Evolutionary conservation across 2,329 filamentous ascomycete species (phyloP).

Genomic region (Cryphonectria carpinicola): DNA sequence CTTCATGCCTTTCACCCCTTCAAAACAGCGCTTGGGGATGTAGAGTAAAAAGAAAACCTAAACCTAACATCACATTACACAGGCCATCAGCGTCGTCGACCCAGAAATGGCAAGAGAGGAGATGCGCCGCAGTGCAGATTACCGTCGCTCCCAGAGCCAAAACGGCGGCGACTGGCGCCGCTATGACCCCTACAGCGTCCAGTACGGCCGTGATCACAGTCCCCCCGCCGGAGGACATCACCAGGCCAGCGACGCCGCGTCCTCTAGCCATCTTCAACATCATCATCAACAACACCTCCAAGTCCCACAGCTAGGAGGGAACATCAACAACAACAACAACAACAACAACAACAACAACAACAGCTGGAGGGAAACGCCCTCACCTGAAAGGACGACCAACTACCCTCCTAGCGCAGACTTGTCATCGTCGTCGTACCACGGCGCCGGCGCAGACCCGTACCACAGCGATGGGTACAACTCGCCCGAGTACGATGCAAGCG

Average conservation of each 20-base stretch:
- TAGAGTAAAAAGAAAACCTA: no score
- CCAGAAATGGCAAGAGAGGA: slow-evolving; percentile 4
- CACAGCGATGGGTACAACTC: background rate
- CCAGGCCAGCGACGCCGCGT: background rate
- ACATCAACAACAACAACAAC: background rate
- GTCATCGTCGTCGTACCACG: background rate
- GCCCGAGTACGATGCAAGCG: background rate
- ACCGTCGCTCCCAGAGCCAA: background rate
- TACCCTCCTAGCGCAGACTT: background rate
- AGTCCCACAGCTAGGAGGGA: background rate
- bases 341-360: background rate
- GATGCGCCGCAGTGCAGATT: slow-evolving; percentile 14
- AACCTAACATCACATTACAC: background rate
- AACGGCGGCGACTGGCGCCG: background rate
- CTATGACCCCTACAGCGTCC: background rate
- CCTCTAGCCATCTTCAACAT: no score
- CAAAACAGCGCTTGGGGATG: background rate
- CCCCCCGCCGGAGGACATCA: background rate
- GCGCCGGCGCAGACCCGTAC: background rate
- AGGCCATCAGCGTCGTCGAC: slow-evolving; percentile 16
- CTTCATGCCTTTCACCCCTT: background rate
- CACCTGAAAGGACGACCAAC: background rate
- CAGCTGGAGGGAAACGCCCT: background rate
- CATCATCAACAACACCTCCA: slow-evolving; percentile 1
- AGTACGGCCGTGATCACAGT: background rate